Evolutionary conservation across 225 moss, liverwort and hornwort species (phyloP), one percentile per base, ranked within the genome.

Genomic region (Lunularia cruciata): DNA sequence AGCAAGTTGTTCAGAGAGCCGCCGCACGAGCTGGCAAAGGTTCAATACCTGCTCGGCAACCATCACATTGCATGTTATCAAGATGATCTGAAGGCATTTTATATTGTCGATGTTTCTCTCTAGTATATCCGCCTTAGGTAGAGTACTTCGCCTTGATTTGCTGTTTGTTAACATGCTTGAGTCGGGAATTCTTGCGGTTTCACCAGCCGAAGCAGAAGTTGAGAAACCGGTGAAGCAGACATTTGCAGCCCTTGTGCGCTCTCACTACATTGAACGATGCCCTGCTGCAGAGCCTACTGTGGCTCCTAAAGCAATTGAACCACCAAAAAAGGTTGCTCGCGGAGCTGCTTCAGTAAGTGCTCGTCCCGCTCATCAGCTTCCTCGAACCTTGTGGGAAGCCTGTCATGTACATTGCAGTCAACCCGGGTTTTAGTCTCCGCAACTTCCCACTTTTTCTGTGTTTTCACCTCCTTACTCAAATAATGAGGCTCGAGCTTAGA

Each of bases 1-100:
- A 92, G 80, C 96, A 96, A 72, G 85, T 96, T 42, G 82, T 89
- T 61, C 92, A 96, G 73, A 75, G 96, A 51, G 86, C 90, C 67
- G 96, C 96, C 65, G 92, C 90, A 32, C 78, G 82, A 75, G 81
- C 82, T 75, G 86, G 89, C 45, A 92, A 85, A 84, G 85, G 89
- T 92, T 13, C 55, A 1, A 33, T 13, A 47, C 16, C 33, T 45
- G 28, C 28, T 6, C 45, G 43, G 22, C 33, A 13, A 33, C 3
- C 57, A 64, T 43, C 35, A 28, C 22, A 62, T 25, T 60, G 46
- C 36, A 42, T 11, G 39, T 25, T 36, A 23, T 27, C 39, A 30
- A 49, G n/a, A n/a, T n/a, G n/a, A n/a, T n/a, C n/a, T n/a, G n/a
- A n/a, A n/a, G n/a, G n/a, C n/a, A n/a, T n/a, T n/a, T 22, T 23